These are phyloP conservation scores for Anthracocystis setariae DNA, from an alignment of 1,284 basidiomycete genomes.

Conservation along the genomic window DNA sequence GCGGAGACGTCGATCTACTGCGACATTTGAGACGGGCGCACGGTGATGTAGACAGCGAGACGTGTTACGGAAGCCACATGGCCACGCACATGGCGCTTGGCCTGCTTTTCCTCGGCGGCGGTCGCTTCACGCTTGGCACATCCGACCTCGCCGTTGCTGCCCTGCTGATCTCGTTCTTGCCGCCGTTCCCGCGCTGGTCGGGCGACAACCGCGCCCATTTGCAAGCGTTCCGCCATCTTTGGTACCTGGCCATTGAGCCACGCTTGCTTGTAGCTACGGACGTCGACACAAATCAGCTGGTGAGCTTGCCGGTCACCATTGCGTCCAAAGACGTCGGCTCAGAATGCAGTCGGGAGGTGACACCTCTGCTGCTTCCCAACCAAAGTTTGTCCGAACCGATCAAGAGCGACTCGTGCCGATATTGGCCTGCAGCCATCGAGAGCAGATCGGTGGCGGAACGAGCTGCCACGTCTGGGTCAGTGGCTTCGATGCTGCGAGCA, in stretches of 20 bases:
- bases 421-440: conserved; percentile 72
- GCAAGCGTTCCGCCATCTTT: conserved; percentile 92
- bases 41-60: conserved; percentile 76
- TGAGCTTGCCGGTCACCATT: conserved; percentile 48
- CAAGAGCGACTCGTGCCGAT: conserved; percentile 87
- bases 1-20: conserved; percentile 89
- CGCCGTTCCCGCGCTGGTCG: conserved; percentile 73
- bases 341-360: conserved; percentile 7
- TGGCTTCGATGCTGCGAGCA: not conserved
- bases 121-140: conserved; percentile 88
- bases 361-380: conserved; percentile 87
- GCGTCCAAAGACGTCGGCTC: not conserved
- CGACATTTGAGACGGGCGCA: conserved; percentile 88
- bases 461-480: not conserved
- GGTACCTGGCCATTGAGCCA: conserved; percentile 94
- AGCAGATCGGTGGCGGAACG: conserved; percentile 14
- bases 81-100: conserved; percentile 91
- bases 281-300: conserved; percentile 53
- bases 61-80: conserved; percentile 85
- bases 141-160: conserved; percentile 90
- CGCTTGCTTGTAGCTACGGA: conserved; percentile 83
- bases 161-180: conserved; percentile 85
- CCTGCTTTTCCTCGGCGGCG: conserved; percentile 90
- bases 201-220: conserved; percentile 90
- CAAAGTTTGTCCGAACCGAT: conserved; percentile 72